These are phyloP conservation scores for Eutrema heterophyllum DNA, from an alignment of 345 rosid species.

Conservation along the genomic window DNA sequence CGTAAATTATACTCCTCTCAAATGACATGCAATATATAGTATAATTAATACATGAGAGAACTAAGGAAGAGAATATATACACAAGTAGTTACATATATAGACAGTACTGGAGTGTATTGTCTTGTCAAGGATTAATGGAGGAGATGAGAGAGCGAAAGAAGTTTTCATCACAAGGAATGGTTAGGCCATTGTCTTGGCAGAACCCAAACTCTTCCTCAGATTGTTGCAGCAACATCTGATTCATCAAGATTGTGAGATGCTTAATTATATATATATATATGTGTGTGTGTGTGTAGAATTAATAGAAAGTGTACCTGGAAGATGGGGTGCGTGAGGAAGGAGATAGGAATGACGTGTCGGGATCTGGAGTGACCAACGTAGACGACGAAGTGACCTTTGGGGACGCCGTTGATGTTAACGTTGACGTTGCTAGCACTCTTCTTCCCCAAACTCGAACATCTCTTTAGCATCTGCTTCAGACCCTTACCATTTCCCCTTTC, in stretches of 20 bases:
- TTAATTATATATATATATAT: background rate
- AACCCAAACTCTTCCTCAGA: slow-evolving; percentile 34
- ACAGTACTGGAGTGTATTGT: background rate
- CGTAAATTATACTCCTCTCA: slow-evolving; percentile 18
- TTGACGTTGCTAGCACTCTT: slow-evolving; percentile 31
- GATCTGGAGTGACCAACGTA: slow-evolving; percentile 77
- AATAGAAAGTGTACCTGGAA: slow-evolving; percentile 36
- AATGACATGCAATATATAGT: background rate
- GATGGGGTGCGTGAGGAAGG: slow-evolving; percentile 63
- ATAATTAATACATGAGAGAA: slow-evolving; percentile 6
- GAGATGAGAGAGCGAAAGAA: slow-evolving; percentile 22
- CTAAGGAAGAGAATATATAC: background rate
- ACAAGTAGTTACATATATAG: background rate
- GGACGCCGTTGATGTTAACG: slow-evolving; percentile 54
- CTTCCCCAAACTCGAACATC: slow-evolving; percentile 68
- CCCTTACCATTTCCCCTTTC: slow-evolving; percentile 17
- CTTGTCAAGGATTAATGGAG: slow-evolving; percentile 22
- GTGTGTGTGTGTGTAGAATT: background rate
- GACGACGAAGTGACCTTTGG: slow-evolving; percentile 84
- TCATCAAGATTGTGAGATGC: background rate
- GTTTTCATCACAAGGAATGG: slow-evolving; percentile 29
- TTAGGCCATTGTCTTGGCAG: slow-evolving; percentile 23
- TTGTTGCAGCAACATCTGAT: slow-evolving; percentile 28
- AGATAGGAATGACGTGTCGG: slow-evolving; percentile 67
- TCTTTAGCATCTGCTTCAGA: slow-evolving; percentile 44